Evolutionary conservation across 345 rosid genomes (phyloP).

Genomic region (Camelina sativa): DNA sequence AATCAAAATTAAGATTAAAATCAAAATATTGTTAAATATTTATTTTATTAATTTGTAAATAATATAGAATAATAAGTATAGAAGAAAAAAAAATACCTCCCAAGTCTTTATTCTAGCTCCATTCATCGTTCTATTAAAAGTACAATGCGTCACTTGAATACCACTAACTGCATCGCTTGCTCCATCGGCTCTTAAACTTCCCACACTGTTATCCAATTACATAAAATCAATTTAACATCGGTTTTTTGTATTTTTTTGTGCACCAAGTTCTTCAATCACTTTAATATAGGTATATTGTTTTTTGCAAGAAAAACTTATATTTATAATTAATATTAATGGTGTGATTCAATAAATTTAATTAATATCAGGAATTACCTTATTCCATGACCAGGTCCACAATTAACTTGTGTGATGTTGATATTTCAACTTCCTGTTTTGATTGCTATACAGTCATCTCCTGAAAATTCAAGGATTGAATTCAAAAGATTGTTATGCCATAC

Average conservation of each 20-base stretch:
- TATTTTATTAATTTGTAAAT: background rate
- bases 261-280: background rate
- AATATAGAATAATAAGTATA: background rate
- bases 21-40: too few relatives aligned
- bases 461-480: background rate
- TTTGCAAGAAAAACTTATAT: background rate
- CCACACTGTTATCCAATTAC: constrained; percentile 30
- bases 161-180: background rate
- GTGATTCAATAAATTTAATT: constrained; percentile 1
- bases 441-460: constrained; percentile 43
- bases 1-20: background rate
- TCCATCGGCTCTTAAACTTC: constrained; percentile 29
- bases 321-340: background rate
- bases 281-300: background rate
- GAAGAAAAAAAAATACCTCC: background rate
- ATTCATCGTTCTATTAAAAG: constrained; percentile 21
- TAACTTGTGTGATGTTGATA: constrained; percentile 33
- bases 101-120: constrained; percentile 44
- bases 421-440: constrained; percentile 3
- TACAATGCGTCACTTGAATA: constrained; percentile 29
- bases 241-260: too few relatives aligned
- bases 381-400: constrained; percentile 42
- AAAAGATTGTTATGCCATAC: background rate
- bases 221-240: background rate
- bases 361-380: constrained; percentile 35